Base-by-base conservation (phyloP, 495 filamentous ascomycete genomes). In the Penicillium waksmanii region DNA sequence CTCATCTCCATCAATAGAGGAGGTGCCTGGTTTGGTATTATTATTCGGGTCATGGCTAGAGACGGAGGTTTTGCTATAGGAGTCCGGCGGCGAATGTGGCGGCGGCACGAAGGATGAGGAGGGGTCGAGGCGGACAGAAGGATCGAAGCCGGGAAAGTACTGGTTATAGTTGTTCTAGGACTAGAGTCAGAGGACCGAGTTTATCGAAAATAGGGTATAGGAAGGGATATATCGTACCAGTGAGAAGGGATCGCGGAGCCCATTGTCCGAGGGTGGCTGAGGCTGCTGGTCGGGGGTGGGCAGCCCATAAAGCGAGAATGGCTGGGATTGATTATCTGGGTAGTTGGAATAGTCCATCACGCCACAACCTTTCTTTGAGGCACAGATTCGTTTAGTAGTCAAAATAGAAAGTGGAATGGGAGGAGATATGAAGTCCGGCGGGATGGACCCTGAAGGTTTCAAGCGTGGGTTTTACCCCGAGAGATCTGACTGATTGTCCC, bases 61-160 rank as follows among this genome's bases (percentile, higher is more conserved):
- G 31, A 71, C 66, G 23, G 80, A 79, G 8, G 70, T 68, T 50
- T 73, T 76, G 47, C 73, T 68, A 58, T 73, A 71, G 3, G 80
- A 80, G 50, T 77, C 75, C 21, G 78, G 74, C 38, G 80, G 78
- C 15, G 80, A 81, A 58, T 80, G 80, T 25, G 73, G 71, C 50
- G 72, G 70, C 46, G 72, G 64, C 13, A 70, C 65, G 23, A 74
- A 71, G 18, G 73, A 64, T 33, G 66, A 60, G 54, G 70, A 64
- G 56, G 67, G 61, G 67, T 73, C 65, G 56, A 74, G 67, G 36
- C 67, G 70, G 57, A 72, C 70, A 5, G 71, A 64, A 42, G 73
- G 69, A 56, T 80, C 73, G 58, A 77, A 78, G 27, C 66, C 66
- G 12, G 73, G 71, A 55, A 77, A 77, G 42, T 73, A 69, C 44